Conservation (phyloP, 345 rosid genomes). For the Acer yangbiense region DNA sequence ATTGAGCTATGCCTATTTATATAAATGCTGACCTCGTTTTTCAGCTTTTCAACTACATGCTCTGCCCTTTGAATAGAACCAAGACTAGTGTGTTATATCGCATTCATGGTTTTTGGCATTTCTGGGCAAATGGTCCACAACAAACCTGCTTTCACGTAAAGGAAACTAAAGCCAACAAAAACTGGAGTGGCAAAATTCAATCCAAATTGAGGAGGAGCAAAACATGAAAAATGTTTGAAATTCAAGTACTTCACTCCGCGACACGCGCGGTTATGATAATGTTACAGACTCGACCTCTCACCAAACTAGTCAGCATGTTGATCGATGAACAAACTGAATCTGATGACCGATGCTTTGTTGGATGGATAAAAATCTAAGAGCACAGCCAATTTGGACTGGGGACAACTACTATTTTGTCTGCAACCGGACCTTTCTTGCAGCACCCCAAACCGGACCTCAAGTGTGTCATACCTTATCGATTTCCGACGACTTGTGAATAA, state of each 20-base stretch:
- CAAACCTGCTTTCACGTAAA: neutral
- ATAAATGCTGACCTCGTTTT: neutral
- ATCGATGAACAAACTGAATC: neutral
- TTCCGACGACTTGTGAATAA: neutral
- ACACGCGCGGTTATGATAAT: neutral
- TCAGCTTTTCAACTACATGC: neutral
- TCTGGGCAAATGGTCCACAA: constrained; percentile 12
- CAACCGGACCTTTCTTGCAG: neutral
- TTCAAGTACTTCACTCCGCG: neutral
- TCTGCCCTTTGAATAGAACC: neutral
- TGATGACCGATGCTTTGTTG: constrained; percentile 28
- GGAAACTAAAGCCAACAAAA: neutral
- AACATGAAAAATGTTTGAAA: neutral
- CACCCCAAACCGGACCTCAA: constrained; percentile 2
- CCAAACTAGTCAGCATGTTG: neutral
- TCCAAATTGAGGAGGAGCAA: neutral
- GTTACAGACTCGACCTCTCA: no score
- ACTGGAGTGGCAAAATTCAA: neutral
- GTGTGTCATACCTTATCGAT: constrained; percentile 21
- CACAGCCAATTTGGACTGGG: constrained; percentile 28
- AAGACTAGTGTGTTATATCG: neutral
- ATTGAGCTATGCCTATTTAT: no score
- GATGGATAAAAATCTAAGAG: constrained; percentile 33
- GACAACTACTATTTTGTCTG: constrained; percentile 27
- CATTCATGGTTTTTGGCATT: constrained; percentile 3